These are phyloP conservation scores for Pestalotiopsis sp. DNA, from an alignment of 2,329 filamentous ascomycete genomes.

Conservation along the genomic window DNA sequence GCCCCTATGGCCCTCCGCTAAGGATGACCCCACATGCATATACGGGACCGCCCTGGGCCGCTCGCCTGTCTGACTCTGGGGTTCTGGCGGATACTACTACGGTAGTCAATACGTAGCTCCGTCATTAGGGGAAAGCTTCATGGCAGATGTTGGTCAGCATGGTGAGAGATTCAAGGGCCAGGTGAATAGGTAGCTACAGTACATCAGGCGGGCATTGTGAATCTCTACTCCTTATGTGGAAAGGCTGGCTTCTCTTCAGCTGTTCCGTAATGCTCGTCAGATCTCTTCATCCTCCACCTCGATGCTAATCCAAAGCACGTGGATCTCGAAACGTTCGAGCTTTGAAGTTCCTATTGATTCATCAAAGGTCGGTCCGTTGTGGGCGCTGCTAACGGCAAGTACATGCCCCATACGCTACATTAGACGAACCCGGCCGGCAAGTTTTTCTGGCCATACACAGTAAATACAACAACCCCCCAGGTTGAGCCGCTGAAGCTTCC, in stretches of 20 bases:
- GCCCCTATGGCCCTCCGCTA: neutral
- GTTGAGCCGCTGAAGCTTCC: neutral
- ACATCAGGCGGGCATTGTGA: neutral
- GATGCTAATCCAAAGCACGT: neutral
- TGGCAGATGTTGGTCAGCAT: neutral
- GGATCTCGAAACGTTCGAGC: neutral
- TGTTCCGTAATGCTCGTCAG: neutral
- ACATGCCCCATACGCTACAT: neutral
- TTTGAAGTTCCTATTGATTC: neutral
- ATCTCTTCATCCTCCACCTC: neutral
- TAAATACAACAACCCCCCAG: neutral
- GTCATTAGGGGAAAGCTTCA: neutral
- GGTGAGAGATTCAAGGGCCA: neutral
- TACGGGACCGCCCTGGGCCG: slow-evolving; percentile 1
- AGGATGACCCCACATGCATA: slow-evolving; percentile 1
- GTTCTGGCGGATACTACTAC: neutral
- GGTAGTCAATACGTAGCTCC: neutral
- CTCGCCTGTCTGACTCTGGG: neutral
- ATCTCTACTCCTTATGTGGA: neutral
- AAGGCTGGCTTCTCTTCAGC: neutral
- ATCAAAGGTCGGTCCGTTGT: slow-evolving; percentile 2
- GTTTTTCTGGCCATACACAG: neutral
- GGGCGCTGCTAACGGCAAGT: neutral
- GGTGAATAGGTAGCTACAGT: neutral
- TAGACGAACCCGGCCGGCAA: neutral